Percentiles rank a stretch among this genome's conserved stretches.
Conservation (phyloP, 2,329 filamentous ascomycete species). For the Exophiala phaeomuriformis region DNA sequence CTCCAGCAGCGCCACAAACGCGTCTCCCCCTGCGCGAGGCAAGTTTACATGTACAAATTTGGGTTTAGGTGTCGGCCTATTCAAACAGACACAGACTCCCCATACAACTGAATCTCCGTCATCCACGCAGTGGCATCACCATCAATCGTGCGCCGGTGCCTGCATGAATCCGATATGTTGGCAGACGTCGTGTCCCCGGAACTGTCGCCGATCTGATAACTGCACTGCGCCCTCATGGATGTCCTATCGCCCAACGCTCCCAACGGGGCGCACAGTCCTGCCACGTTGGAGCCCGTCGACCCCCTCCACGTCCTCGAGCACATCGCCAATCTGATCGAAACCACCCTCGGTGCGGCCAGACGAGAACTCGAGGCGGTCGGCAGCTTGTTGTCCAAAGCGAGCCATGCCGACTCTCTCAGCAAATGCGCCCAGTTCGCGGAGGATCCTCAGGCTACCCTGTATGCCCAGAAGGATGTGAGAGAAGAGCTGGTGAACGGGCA, state of each 20-base stretch:
- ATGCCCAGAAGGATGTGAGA: slow-evolving; percentile 71
- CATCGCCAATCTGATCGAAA: slow-evolving; percentile 61
- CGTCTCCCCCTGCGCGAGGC: slow-evolving; percentile 1
- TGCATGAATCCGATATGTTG: slow-evolving; percentile 10
- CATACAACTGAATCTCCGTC: not conserved
- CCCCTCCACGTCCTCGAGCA: slow-evolving; percentile 65
- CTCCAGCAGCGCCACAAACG: not conserved
- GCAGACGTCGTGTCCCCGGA: slow-evolving; percentile 13
- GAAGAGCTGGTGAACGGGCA: slow-evolving; percentile 26
- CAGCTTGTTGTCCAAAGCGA: slow-evolving; percentile 69
- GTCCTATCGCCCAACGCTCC: slow-evolving; percentile 21
- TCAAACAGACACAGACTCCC: not conserved
- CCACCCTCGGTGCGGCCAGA: slow-evolving; percentile 66
- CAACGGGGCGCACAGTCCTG: slow-evolving; percentile 20
- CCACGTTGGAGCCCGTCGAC: slow-evolving; percentile 44
- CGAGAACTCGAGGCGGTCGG: slow-evolving; percentile 72
- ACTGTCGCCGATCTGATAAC: slow-evolving; percentile 1
- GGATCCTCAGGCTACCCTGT: slow-evolving; percentile 75
- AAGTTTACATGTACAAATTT: not conserved
- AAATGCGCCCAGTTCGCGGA: slow-evolving; percentile 83
- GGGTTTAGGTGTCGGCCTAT: not conserved
- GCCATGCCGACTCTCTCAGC: slow-evolving; percentile 71
- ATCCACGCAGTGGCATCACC: slow-evolving; percentile 12
- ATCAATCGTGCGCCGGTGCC: slow-evolving; percentile 21
- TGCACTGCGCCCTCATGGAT: slow-evolving; percentile 20